A percentile compares a stretch with the other conserved stretches of the same genome.
Conservation (phyloP, 352 stramenopile species). For the Phytophthora crassamura region DNA sequence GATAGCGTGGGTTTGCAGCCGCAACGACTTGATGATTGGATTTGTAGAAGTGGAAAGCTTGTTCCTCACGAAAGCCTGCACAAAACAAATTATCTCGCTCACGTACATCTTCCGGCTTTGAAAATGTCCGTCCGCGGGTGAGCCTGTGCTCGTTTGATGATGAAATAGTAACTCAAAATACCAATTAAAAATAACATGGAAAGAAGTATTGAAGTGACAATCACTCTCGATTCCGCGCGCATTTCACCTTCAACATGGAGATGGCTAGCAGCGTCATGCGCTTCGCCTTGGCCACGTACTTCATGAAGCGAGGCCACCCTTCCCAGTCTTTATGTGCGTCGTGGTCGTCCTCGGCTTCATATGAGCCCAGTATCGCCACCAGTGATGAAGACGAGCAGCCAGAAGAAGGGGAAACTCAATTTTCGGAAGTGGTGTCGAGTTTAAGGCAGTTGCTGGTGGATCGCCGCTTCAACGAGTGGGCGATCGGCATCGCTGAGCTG, state of each 20-base stretch:
- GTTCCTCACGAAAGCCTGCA: too few relatives aligned
- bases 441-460: conserved; percentile 27
- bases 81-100: too few relatives aligned
- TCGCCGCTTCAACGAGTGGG: conserved; percentile 28
- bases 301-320: conserved; percentile 36
- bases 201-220: conserved; percentile 35
- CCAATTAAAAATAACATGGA: background rate
- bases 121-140: too few relatives aligned
- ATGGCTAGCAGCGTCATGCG: conserved; percentile 40
- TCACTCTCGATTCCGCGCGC: conserved; percentile 25
- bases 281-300: conserved; percentile 50
- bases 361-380: conserved; percentile 3
- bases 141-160: too few relatives aligned
- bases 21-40: too few relatives aligned
- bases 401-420: conserved; percentile 1
- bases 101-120: too few relatives aligned
- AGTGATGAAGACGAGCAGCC: conserved; percentile 3
- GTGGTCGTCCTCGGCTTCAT: conserved; percentile 7
- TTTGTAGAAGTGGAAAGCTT: too few relatives aligned
- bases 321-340: background rate
- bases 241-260: conserved; percentile 31
- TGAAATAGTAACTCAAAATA: too few relatives aligned
- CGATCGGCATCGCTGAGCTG: conserved; percentile 19
- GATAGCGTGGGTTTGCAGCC: too few relatives aligned
- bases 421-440: conserved; percentile 23